A percentile compares a stretch with the other conserved stretches of the same genome.
Conservation (phyloP, 768 basidiomycete species). For the Suillus bovinus region DNA sequence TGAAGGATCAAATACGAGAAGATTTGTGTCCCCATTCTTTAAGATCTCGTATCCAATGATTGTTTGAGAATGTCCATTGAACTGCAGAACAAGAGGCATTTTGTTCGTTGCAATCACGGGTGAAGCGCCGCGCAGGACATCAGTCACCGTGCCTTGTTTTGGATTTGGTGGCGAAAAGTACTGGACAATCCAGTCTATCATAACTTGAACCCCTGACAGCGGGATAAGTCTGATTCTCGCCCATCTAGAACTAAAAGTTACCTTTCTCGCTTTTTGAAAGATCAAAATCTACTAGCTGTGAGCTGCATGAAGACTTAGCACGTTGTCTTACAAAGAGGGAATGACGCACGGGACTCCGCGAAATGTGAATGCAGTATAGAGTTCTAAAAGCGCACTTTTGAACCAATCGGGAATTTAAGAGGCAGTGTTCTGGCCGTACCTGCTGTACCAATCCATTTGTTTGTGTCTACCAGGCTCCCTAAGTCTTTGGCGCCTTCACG, state of each 20-base stretch:
- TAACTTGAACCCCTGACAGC: constrained; percentile 40
- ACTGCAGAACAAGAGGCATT: constrained; percentile 84
- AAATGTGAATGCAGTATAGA: constrained; percentile 76
- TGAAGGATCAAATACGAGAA: constrained; percentile 81
- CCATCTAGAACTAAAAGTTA: constrained; percentile 20
- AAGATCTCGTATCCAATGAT: constrained; percentile 82
- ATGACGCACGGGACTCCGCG: constrained; percentile 78
- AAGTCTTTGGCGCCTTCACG: constrained; percentile 63
- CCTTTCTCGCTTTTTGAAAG: constrained; percentile 45
- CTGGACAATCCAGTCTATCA: constrained; percentile 73
- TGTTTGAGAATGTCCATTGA: constrained; percentile 82
- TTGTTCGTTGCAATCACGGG: constrained; percentile 58
- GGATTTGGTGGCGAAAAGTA: constrained; percentile 56
- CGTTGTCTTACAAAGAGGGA: constrained; percentile 3
- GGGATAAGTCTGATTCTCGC: neutral
- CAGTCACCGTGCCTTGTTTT: constrained; percentile 43
- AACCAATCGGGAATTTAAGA: constrained; percentile 6
- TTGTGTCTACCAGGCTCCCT: constrained; percentile 52
- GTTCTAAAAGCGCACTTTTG: constrained; percentile 43
- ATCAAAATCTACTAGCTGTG: constrained; percentile 67
- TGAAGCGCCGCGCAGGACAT: constrained; percentile 49
- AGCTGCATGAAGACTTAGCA: constrained; percentile 35
- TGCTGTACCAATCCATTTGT: constrained; percentile 80
- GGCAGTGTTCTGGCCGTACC: constrained; percentile 42
- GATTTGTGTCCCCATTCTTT: constrained; percentile 54